Conservation (phyloP, 352 stramenopile genomes). For the Plasmopara muralis region DNA sequence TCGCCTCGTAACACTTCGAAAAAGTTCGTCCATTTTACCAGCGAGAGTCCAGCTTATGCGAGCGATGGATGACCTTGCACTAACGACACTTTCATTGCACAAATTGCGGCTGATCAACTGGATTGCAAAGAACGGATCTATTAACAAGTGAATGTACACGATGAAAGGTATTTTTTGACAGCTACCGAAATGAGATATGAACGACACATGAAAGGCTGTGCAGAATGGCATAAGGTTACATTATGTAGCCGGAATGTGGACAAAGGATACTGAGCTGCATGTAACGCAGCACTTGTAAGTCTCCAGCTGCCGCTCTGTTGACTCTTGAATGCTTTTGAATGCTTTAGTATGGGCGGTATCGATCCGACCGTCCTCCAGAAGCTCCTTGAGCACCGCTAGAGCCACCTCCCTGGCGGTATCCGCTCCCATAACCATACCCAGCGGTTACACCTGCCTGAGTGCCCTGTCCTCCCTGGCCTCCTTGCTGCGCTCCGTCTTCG, state of each 20-base stretch:
- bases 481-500: slow-evolving; percentile 21
- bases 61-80: slow-evolving; percentile 26
- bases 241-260: slow-evolving; percentile 1
- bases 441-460: slow-evolving; percentile 4
- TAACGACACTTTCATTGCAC: slow-evolving; percentile 22
- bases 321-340: slow-evolving; percentile 18
- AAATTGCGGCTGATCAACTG: slow-evolving; percentile 32
- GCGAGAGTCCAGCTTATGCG: slow-evolving; percentile 15
- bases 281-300: background rate
- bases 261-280: slow-evolving; percentile 6
- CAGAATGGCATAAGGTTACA: background rate
- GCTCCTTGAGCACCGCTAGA: slow-evolving; percentile 39
- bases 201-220: slow-evolving; percentile 7
- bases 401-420: slow-evolving; percentile 58
- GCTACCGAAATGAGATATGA: slow-evolving; percentile 20
- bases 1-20: slow-evolving; percentile 6
- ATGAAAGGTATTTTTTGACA: slow-evolving; percentile 19
- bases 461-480: slow-evolving; percentile 26
- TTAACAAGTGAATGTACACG: background rate
- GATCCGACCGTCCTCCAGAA: slow-evolving; percentile 59
- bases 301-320: slow-evolving; percentile 16
- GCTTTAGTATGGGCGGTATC: slow-evolving; percentile 80
- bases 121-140: slow-evolving; percentile 14
- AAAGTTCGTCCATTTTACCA: background rate
- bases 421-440: slow-evolving; percentile 31